Conservation (phyloP, 257 asterid species). For the Plectranthus barbatus region DNA sequence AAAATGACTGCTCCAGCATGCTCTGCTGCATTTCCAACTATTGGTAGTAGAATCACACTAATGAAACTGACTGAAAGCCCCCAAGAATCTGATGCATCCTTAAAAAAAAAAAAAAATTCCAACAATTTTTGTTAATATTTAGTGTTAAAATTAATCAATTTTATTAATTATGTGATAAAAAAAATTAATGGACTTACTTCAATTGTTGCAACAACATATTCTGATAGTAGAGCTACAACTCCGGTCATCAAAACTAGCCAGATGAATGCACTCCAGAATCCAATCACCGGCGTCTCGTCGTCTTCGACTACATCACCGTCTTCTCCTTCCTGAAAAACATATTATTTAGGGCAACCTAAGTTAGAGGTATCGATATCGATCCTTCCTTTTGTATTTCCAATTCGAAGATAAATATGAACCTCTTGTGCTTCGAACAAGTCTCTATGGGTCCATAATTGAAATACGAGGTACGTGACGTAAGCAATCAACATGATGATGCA, state of each 20-base stretch:
- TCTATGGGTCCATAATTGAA: conserved; percentile 74
- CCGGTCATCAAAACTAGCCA: conserved; percentile 68
- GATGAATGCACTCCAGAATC: conserved; percentile 66
- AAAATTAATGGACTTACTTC: conserved; percentile 36
- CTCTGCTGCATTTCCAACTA: conserved; percentile 95
- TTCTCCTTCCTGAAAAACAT: conserved; percentile 26
- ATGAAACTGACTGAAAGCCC: conserved; percentile 87
- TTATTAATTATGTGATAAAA: neutral
- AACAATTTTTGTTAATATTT: neutral
- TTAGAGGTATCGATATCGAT: too few species aligned
- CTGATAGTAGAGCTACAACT: conserved; percentile 61
- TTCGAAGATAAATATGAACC: conserved; percentile 24
- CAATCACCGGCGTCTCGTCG: conserved; percentile 51
- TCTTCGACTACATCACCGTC: conserved; percentile 27
- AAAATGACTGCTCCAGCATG: conserved; percentile 93
- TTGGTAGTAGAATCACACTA: conserved; percentile 81
- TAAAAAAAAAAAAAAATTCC: neutral
- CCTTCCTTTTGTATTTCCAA: too few species aligned
- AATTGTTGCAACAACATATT: conserved; percentile 70
- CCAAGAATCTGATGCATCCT: conserved; percentile 84
- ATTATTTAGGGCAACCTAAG: too few species aligned
- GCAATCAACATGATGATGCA: conserved; percentile 69
- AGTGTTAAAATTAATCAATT: neutral
- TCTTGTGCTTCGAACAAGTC: conserved; percentile 61
- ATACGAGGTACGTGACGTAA: conserved; percentile 52